Base-by-base conservation (phyloP, 2,329 filamentous ascomycete genomes). In the Fusarium buxicola region DNA sequence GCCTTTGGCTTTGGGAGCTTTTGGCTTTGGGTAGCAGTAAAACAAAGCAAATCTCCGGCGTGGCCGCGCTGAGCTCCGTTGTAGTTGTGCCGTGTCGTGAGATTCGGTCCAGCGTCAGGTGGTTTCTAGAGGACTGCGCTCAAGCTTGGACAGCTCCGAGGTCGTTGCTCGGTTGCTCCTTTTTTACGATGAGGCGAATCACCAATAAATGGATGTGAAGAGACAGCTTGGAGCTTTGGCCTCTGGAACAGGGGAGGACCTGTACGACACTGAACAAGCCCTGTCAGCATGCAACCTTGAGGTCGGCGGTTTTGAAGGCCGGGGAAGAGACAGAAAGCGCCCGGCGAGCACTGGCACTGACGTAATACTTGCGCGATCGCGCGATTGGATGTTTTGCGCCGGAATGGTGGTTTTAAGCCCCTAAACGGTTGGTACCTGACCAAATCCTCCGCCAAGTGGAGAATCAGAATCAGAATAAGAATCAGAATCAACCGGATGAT, bases 101-200 rank as follows among this genome's bases (percentile, higher is more conserved):
- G 60, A 66, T 70, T 69, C 56, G 51, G 46, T 4, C 13, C 25
- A 12, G 36, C 47, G 53, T 70, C 61, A 62, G 68, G 58, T 66
- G 68, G 54, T 68, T 63, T 60, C 54, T 47, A 68, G 38, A 59
- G 54, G 53, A 49, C 40, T 55, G 48, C 54, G 46, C 32, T 38
- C 41, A 61, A 69, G 66, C 66, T 70, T 70, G 61, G 68, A 66
- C 61, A 66, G 66, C 66, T 69, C 60, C 43, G 40, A 44, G 68
- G 51, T 58, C 60, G 64, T 55, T 62, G 63, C 65, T 68, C 21
- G 21, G 43, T 32, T 34, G 51, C 54, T 64, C 53, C 40, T 50
- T 28, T 45, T 44, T 45, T 51, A 32, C 15, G 38, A 35, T 38
- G 43, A 55, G 51, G n/a, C 30, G 45, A 43, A 27, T 12, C 18